Percentiles rank a stretch among this genome's conserved stretches.
Evolutionary conservation across 2,329 filamentous ascomycete genomes (phyloP).

Genomic region (Fusarium denticulatum): DNA sequence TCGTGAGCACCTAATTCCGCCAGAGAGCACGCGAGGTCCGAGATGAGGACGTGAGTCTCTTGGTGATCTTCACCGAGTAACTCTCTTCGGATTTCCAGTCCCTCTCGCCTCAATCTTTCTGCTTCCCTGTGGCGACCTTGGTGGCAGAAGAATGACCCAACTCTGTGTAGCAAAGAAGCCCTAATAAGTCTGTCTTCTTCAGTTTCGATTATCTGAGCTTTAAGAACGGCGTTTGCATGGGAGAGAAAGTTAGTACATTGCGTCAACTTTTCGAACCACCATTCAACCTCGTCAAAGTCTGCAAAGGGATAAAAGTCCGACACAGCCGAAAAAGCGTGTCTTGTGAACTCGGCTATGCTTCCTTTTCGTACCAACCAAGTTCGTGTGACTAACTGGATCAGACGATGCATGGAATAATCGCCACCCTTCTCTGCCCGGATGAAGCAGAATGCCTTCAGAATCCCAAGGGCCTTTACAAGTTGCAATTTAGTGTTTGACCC

Average conservation of each 20-base stretch:
- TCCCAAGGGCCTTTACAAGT: slow-evolving; percentile 1
- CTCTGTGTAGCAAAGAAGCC: slow-evolving; percentile 19
- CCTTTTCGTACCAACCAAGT: slow-evolving; percentile 41
- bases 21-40: too few relatives aligned
- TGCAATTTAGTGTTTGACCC: background rate
- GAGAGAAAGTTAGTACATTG: background rate
- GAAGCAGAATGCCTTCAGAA: slow-evolving; percentile 47
- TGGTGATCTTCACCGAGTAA: too few relatives aligned
- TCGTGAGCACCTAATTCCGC: too few relatives aligned
- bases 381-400: slow-evolving; percentile 48
- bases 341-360: slow-evolving; percentile 10
- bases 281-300: slow-evolving; percentile 6
- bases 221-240: slow-evolving; percentile 39
- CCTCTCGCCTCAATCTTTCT: background rate
- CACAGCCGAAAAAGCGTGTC: slow-evolving; percentile 36
- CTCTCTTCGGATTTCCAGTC: too few relatives aligned
- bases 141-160: background rate
- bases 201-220: background rate
- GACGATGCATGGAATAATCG: slow-evolving; percentile 46
- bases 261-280: background rate
- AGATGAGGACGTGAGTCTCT: too few relatives aligned
- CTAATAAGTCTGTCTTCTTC: slow-evolving; percentile 7
- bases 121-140: background rate
- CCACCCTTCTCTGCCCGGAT: slow-evolving; percentile 24
- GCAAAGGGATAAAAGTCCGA: slow-evolving; percentile 35